Evolutionary conservation across 2,329 filamentous ascomycete genomes (phyloP).

Genomic region (Thermoascus crustaceus): DNA sequence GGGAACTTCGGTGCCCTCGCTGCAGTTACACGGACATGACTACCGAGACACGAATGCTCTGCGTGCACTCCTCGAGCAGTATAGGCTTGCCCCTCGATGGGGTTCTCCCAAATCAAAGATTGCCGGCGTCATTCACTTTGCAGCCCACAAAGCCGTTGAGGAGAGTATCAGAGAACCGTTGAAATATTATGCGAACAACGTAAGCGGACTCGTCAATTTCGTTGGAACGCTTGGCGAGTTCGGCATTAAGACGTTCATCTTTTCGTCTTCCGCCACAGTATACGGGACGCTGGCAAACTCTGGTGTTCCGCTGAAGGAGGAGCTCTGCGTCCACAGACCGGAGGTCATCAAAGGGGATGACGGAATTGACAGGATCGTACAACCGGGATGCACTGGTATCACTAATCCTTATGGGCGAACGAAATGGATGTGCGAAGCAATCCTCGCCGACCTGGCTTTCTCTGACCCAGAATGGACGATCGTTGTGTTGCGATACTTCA

Average conservation of each 20-base stretch:
- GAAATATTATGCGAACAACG: constrained; percentile 61
- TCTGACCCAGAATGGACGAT: constrained; percentile 57
- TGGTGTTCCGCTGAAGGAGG: constrained; percentile 47
- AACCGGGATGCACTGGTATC: constrained; percentile 48
- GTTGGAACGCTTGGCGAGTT: constrained; percentile 50
- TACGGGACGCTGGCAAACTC: constrained; percentile 50
- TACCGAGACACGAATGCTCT: constrained; percentile 40
- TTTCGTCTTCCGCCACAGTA: constrained; percentile 60
- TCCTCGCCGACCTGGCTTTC: constrained; percentile 53
- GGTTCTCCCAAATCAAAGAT: constrained; percentile 42
- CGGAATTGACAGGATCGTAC: constrained; percentile 34
- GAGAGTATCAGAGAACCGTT: constrained; percentile 55
- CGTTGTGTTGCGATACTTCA: constrained; percentile 59
- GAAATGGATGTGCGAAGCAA: constrained; percentile 61
- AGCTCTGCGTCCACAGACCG: constrained; percentile 47
- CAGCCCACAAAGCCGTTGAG: constrained; percentile 58
- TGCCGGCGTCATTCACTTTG: constrained; percentile 60
- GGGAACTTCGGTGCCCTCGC: constrained; percentile 34
- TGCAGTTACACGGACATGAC: constrained; percentile 42
- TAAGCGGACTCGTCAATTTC: constrained; percentile 55
- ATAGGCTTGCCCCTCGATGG: constrained; percentile 28
- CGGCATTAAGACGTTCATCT: constrained; percentile 58
- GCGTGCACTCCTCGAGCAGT: constrained; percentile 35
- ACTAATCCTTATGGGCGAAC: constrained; percentile 59
- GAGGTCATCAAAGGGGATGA: constrained; percentile 38